Base-by-base conservation (phyloP, 2,329 filamentous ascomycete species). In the Colletotrichum sojae region DNA sequence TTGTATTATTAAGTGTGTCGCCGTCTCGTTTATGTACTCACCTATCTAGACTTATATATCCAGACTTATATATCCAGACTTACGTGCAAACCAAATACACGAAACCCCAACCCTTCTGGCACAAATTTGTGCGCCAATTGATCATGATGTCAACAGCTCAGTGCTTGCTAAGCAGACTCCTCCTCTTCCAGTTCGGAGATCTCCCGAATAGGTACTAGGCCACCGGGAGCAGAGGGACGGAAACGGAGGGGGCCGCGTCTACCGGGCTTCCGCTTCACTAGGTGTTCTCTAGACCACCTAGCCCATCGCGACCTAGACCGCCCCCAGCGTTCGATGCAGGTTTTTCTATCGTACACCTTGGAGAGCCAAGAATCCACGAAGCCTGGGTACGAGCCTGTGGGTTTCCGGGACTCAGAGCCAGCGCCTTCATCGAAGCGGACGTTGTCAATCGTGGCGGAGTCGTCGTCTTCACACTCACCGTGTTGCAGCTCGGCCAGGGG, bases 401-500 rank as follows among this genome's bases (percentile, higher is more conserved):
- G 46, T 8, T 46, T 31, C 20, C 36, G 27, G 2, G 48, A 12
- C 18, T 13, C n/a, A 27, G n/a, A 9, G 25, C 6, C 18, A 15
- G 22, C 46, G 20, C 18, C 10, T 16, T 57, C 20, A 20, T 39
- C 49, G 49, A 60, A 5, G 51, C 31, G 12, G 18, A 27, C 46
- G 25, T 25, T 45, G 18, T 18, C 22, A 20, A 52, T 43, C 27
- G 55, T 36, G 8, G 45, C 48, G 27, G 40, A 43, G 40, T 15
- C 40, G 16, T 43, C 40, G 5, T 43, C 22, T 25, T 25, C 40
- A 5, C 40, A 43, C 16, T 64, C 31, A 36, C 31, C 61, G 27
- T 68, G 53, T 20, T 36, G 53, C 25, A 22, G 20, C 27, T 65
- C 65, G 31, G 46, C 18, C 20, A 36, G 15, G 8, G 53, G 48